A percentile compares a stretch with the other conserved stretches of the same genome.
phyloP scores from a whole-genome alignment of 495 filamentous ascomycete genomes.

The Chaetomium tenue region DNA sequence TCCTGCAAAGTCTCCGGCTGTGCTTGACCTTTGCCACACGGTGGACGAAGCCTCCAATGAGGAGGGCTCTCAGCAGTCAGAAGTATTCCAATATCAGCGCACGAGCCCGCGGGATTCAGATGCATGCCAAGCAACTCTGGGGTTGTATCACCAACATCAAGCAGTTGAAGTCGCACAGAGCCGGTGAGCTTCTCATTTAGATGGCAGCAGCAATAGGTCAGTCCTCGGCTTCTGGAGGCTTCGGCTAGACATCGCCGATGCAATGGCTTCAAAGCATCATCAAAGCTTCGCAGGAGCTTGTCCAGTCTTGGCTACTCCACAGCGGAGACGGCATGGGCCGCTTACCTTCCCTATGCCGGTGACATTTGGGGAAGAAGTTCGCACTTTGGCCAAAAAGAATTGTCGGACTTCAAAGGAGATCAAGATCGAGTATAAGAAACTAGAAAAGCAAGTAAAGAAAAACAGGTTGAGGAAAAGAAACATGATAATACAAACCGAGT shows the following conservation, averaged over 20 bases:
- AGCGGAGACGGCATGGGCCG: not conserved
- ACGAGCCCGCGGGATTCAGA: not conserved
- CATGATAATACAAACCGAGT: no score
- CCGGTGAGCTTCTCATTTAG: not conserved
- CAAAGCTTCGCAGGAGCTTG: not conserved
- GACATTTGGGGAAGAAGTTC: no score
- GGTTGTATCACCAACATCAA: not conserved
- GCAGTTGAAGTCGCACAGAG: not conserved
- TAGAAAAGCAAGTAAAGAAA: no score
- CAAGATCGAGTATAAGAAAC: no score
- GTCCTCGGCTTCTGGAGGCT: not conserved
- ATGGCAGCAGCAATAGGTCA: not conserved
- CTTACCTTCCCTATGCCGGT: no score
- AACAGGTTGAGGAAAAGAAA: no score
- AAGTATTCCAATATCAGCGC: not conserved
- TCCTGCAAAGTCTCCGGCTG: not conserved
- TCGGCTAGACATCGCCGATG: not conserved
- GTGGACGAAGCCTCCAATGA: not conserved
- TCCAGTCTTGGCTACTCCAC: not conserved
- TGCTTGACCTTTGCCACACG: not conserved
- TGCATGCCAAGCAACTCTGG: constrained; percentile 1
- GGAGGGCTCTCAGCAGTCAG: not conserved
- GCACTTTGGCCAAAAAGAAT: no score
- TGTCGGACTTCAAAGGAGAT: no score
- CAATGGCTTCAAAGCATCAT: constrained; percentile 2